phyloP scores from a whole-genome alignment of 2,329 filamentous ascomycete species.

The Epichloe glyceriae region DNA sequence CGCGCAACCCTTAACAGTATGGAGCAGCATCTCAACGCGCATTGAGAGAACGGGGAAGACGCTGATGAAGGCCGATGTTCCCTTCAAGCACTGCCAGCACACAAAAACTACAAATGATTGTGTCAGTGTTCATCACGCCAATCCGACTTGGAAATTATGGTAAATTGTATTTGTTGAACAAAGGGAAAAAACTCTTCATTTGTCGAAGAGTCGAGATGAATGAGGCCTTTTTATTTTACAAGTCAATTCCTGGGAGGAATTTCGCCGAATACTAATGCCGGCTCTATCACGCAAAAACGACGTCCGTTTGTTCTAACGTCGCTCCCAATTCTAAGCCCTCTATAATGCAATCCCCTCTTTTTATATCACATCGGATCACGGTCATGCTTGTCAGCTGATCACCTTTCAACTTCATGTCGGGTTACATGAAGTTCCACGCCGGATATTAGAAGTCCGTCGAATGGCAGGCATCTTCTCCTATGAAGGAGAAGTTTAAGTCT shows the following conservation, averaged over 20 bases:
- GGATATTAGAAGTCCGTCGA: constrained; percentile 22
- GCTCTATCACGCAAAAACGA: constrained; percentile 23
- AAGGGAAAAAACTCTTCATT: constrained; percentile 16
- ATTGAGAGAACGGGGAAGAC: neutral
- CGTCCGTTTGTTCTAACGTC: constrained; percentile 19
- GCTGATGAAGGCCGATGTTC: no score
- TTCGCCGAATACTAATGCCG: constrained; percentile 19
- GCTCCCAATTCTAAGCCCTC: constrained; percentile 28
- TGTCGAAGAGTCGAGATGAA: constrained; percentile 24
- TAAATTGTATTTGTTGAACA: constrained; percentile 9
- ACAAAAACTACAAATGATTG: neutral
- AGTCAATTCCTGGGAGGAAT: constrained; percentile 22
- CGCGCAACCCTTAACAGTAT: neutral
- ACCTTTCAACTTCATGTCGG: constrained; percentile 14
- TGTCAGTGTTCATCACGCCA: neutral
- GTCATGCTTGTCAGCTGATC: constrained; percentile 14
- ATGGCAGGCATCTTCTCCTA: constrained; percentile 23
- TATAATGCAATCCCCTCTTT: constrained; percentile 25
- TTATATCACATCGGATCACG: constrained; percentile 22
- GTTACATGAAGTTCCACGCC: constrained; percentile 16
- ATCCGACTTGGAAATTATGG: constrained; percentile 14
- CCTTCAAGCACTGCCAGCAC: neutral
- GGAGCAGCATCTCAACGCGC: neutral
- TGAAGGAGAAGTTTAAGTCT: constrained; percentile 25
- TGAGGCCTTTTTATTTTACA: constrained; percentile 32